phyloP scores from a whole-genome alignment of 768 basidiomycete genomes.

The Suillus weaverae region DNA sequence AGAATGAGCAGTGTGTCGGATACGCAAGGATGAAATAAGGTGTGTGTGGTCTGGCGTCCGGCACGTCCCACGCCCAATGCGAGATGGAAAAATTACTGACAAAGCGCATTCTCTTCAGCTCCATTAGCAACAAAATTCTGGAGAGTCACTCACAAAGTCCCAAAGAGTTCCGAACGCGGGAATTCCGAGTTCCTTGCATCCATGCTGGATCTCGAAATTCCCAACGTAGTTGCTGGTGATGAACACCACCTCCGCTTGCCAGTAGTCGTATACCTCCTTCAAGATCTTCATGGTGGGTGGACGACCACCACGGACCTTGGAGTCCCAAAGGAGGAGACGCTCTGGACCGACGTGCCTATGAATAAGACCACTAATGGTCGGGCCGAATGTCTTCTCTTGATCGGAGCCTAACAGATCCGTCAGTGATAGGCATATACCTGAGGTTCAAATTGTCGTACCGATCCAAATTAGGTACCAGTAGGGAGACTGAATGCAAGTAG shows the following conservation, averaged over 20 bases:
- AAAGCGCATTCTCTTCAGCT: conserved; percentile 5
- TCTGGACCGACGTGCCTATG: conserved; percentile 71
- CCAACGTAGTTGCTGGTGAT: conserved; percentile 84
- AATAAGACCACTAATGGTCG: conserved; percentile 74
- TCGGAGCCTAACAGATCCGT: conserved; percentile 56
- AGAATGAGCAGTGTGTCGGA: conserved; percentile 10
- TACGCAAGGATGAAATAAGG: conserved; percentile 11
- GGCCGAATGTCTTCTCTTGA: conserved; percentile 83
- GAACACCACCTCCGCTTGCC: conserved; percentile 80
- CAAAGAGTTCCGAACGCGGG: conserved; percentile 70
- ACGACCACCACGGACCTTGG: conserved; percentile 68
- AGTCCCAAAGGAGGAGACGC: conserved; percentile 76
- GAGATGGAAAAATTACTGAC: conserved; percentile 23
- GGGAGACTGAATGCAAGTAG: conserved; percentile 76
- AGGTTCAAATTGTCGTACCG: conserved; percentile 35
- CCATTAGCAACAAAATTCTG: conserved; percentile 4
- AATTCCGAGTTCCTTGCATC: conserved; percentile 68
- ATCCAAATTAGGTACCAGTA: conserved; percentile 84
- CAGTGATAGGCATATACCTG: conserved; percentile 13
- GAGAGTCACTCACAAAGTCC: conserved; percentile 52
- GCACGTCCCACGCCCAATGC: conserved; percentile 9
- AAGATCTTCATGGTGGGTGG: conserved; percentile 78
- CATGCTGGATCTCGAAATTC: conserved; percentile 78
- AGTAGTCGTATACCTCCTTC: conserved; percentile 64
- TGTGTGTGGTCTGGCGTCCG: neutral